Base-by-base conservation (phyloP, 148 eudicot species). In the Nepenthes gracilis region DNA sequence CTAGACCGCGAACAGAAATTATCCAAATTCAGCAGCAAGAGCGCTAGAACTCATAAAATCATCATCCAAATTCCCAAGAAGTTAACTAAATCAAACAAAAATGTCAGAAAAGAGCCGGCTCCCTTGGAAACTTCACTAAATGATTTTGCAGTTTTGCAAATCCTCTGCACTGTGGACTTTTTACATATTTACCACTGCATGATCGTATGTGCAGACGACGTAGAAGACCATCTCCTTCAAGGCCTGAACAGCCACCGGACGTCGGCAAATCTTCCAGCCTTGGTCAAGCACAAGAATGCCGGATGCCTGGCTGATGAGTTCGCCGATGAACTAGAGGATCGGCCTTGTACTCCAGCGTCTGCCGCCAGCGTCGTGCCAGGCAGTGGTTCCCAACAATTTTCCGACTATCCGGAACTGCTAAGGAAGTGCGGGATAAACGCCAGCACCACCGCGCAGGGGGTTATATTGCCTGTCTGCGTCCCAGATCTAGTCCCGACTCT, bases 161-260 rank as follows among this genome's bases (percentile, higher is more conserved):
- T 23, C 23, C 23, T 23, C 23, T 23, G 23, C 23, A 23, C 23
- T 0, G 23, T 23, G 23, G 23, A 23, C 23, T 23, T 23, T 23
- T 23, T 23, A 23, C 23, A 23, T 23, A 23, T 23, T 23, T 23
- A 23, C 23, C 23, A 23, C 23, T 23, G 23, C 23, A 23, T 23
- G 23, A 23, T 23, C 23, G 23, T 23, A 23, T 23, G 23, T 49
- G 43, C 9, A 47, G 11, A 2, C 51, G 86, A 23, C 23, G 23
- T 76, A 13, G 82, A 87, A 58, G 74, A 81, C 55, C 56, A 70
- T 38, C 90, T 91, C 33, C 90, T 91, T 11, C 84, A 79, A 66
- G 97, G 90, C 14, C 58, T 91, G 40, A 91, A 91, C 77, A 85
- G 91, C 61, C 85, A 77, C 76, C 64, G 97, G 48, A 67, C 62